Evolutionary conservation across 257 asterid genomes (phyloP).

Genomic region (Solanum pinnatisectum): DNA sequence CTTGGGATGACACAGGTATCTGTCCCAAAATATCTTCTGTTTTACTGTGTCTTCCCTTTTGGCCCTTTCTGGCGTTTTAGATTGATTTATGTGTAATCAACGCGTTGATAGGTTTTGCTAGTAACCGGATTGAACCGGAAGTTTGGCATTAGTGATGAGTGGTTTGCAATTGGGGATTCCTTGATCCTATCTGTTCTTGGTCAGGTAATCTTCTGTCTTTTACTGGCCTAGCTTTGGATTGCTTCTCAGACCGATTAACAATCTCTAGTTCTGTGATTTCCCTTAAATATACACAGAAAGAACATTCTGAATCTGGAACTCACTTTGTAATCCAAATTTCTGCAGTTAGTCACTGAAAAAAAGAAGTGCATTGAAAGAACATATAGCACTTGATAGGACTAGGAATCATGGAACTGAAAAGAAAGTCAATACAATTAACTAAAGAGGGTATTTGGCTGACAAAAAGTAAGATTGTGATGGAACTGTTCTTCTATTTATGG

Average conservation of each 20-base stretch:
- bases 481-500: background rate
- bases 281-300: background rate
- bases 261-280: background rate
- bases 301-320: background rate
- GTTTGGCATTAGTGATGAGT: slow-evolving; percentile 82
- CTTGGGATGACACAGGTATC: slow-evolving; percentile 90
- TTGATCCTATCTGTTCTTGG: slow-evolving; percentile 83
- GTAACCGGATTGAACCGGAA: slow-evolving; percentile 77
- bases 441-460: background rate
- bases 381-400: background rate
- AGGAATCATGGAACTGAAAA: background rate
- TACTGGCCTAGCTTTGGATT: background rate
- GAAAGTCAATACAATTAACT: background rate
- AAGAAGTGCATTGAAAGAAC: background rate
- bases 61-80: background rate
- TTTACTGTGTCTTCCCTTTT: background rate
- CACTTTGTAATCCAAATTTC: background rate
- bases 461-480: background rate
- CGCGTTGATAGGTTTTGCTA: slow-evolving; percentile 46
- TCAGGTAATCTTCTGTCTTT: slow-evolving; percentile 42
- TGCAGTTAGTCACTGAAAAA: background rate
- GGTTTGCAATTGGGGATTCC: slow-evolving; percentile 96
- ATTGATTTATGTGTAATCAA: background rate
- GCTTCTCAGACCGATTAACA: background rate
- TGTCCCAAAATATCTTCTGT: background rate